Percentiles rank a stretch among this genome's conserved stretches.
Evolutionary conservation across 306 rosid genomes (phyloP).

Genomic region (Inga leiocalycina): DNA sequence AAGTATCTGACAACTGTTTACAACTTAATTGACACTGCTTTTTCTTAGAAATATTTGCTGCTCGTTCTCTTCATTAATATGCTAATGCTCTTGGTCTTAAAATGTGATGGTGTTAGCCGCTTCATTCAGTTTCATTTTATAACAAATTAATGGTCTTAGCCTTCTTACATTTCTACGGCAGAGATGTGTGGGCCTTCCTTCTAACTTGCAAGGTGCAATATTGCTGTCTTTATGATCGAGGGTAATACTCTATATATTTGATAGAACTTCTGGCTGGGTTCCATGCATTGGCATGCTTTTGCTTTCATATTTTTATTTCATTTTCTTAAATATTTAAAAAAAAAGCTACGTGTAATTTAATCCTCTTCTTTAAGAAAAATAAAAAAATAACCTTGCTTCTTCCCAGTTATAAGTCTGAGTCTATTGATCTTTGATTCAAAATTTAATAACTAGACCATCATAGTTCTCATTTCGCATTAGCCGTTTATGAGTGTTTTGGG

Average conservation of each 20-base stretch:
- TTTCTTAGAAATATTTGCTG: conserved; percentile 13
- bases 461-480: conserved; percentile 27
- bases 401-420: background rate
- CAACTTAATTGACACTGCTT: conserved; percentile 7
- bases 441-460: conserved; percentile 29
- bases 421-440: background rate
- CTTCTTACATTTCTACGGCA: conserved; percentile 51
- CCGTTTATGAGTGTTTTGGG: conserved; percentile 21
- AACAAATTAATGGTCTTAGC: conserved; percentile 30
- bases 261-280: background rate
- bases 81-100: conserved; percentile 20
- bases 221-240: conserved; percentile 96
- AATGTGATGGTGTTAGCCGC: conserved; percentile 20
- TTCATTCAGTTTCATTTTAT: conserved; percentile 26
- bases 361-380: background rate
- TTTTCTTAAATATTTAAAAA: conserved; percentile 5
- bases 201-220: conserved; percentile 80
- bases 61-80: conserved; percentile 28
- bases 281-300: conserved; percentile 16
- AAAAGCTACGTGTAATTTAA: background rate
- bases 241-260: conserved; percentile 61
- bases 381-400: background rate
- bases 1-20: background rate
- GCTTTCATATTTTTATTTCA: conserved; percentile 15
- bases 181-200: conserved; percentile 97